These are phyloP conservation scores for Chalciporus piperatus DNA, from an alignment of 768 basidiomycete species.

Conservation along the genomic window DNA sequence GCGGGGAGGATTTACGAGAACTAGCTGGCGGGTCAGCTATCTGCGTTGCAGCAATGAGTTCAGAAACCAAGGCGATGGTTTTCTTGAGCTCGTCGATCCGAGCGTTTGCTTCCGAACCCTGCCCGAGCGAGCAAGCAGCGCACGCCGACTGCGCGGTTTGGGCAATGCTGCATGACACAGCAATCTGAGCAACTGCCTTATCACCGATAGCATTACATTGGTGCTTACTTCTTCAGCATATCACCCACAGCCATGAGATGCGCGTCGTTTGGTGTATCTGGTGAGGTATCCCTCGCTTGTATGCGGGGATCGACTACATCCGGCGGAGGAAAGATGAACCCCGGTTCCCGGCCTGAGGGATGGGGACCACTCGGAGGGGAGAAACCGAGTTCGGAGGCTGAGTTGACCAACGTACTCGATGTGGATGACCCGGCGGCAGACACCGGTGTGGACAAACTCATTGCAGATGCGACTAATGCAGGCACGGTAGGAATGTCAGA, in stretches of 20 bases:
- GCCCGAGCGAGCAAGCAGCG: conserved; percentile 45
- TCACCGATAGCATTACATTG: conserved; percentile 4
- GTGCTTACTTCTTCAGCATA: conserved; percentile 53
- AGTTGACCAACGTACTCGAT: conserved; percentile 16
- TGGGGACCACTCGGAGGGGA: conserved; percentile 16
- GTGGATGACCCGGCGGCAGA: conserved; percentile 19
- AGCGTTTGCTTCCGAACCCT: conserved; percentile 44
- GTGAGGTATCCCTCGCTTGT: conserved; percentile 15
- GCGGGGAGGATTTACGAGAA: conserved; percentile 32
- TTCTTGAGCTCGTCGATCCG: conserved; percentile 57
- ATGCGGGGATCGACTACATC: conserved; percentile 22
- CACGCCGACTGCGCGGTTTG: conserved; percentile 58
- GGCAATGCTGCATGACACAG: conserved; percentile 47
- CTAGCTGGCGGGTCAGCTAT: conserved; percentile 32
- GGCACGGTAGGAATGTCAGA: conserved; percentile 1
- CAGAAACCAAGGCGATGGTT: conserved; percentile 51
- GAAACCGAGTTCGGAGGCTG: conserved; percentile 26
- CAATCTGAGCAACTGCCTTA: conserved; percentile 19
- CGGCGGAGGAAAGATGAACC: conserved; percentile 25
- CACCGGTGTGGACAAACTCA: conserved; percentile 10
- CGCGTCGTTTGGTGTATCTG: conserved; percentile 39
- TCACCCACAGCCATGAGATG: conserved; percentile 50
- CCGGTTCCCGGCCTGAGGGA: conserved; percentile 14
- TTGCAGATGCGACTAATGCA: conserved; percentile 1
- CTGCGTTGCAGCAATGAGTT: conserved; percentile 48